These are phyloP conservation scores for Ophiorrhiza pumila DNA, from an alignment of 257 asterid species.

Conservation along the genomic window DNA sequence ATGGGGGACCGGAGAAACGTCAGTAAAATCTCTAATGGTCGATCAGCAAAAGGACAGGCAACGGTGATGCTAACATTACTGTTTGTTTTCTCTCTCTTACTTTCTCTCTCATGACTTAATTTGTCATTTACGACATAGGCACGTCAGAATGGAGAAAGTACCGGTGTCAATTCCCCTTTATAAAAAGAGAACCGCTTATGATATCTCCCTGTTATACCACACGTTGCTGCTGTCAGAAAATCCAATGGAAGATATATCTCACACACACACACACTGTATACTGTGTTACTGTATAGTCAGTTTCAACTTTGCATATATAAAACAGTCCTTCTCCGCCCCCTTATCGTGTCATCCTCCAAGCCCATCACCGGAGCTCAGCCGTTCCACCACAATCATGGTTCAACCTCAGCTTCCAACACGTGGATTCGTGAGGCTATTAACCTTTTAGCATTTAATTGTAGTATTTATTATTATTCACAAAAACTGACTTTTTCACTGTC, in stretches of 20 bases:
- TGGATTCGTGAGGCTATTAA: constrained; percentile 1
- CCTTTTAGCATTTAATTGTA: too few species aligned
- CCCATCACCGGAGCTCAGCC: not conserved
- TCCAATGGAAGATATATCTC: constrained; percentile 63
- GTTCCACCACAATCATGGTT: not conserved
- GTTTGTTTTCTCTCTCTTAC: constrained; percentile 18
- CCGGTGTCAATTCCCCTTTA: constrained; percentile 59
- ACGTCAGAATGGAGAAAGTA: constrained; percentile 31
- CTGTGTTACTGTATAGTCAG: constrained; percentile 32
- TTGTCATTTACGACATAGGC: constrained; percentile 32
- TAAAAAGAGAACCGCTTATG: constrained; percentile 35
- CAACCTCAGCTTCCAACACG: constrained; percentile 13
- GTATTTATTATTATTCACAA: not conserved
- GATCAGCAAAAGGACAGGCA: constrained; percentile 35
- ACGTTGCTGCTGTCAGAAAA: constrained; percentile 50
- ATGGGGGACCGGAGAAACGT: constrained; percentile 31
- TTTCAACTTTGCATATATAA: too few species aligned
- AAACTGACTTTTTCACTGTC: constrained; percentile 21
- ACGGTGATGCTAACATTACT: constrained; percentile 34
- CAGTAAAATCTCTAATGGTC: constrained; percentile 30
- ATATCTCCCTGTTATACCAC: constrained; percentile 36
- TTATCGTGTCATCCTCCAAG: too few species aligned
- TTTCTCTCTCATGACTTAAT: constrained; percentile 18
- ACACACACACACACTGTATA: too few species aligned
- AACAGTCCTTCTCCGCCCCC: too few species aligned